A percentile compares a stretch with the other conserved stretches of the same genome.
These are phyloP conservation scores for Microcera coccophila DNA, from an alignment of 2,329 filamentous ascomycete species.

Conservation along the genomic window DNA sequence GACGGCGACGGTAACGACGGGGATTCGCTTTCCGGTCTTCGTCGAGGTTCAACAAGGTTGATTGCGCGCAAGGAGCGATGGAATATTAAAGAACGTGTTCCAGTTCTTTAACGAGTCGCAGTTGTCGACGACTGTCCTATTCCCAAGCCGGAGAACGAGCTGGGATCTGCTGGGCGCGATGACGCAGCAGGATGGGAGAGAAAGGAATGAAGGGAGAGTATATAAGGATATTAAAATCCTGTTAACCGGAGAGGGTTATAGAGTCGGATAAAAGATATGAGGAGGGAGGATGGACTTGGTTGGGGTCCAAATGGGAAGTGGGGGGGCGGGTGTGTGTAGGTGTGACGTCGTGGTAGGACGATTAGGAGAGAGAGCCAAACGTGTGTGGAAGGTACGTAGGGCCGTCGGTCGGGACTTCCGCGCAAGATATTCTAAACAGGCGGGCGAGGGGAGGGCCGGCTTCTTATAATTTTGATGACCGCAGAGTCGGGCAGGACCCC, in stretches of 20 bases:
- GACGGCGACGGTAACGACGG: slow-evolving; percentile 29
- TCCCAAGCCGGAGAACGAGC: slow-evolving; percentile 21
- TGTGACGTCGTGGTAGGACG: slow-evolving; percentile 33
- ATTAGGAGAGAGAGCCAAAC: slow-evolving; percentile 41
- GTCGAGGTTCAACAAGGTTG: slow-evolving; percentile 35
- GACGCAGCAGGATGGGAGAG: slow-evolving; percentile 12
- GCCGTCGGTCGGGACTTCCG: slow-evolving; percentile 55
- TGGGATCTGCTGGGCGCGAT: slow-evolving; percentile 15
- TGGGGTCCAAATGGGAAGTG: slow-evolving; percentile 20
- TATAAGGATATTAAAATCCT: no score
- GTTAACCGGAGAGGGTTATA: background rate
- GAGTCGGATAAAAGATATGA: background rate
- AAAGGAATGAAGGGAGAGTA: slow-evolving; percentile 9
- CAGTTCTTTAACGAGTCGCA: slow-evolving; percentile 35
- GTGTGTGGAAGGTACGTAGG: slow-evolving; percentile 48
- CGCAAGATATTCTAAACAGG: slow-evolving; percentile 47
- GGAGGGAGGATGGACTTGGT: slow-evolving; percentile 19
- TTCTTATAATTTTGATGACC: slow-evolving; percentile 54
- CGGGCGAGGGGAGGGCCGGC: slow-evolving; percentile 50
- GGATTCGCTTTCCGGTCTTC: slow-evolving; percentile 32
- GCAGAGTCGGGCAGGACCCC: slow-evolving; percentile 36
- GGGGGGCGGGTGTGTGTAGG: slow-evolving; percentile 26
- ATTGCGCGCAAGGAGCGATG: slow-evolving; percentile 32
- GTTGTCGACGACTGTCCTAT: slow-evolving; percentile 22
- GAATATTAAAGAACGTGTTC: slow-evolving; percentile 39